Evolutionary conservation across 176 grass and related monocot species (phyloP).

Genomic region (Pontederia paniculata): DNA sequence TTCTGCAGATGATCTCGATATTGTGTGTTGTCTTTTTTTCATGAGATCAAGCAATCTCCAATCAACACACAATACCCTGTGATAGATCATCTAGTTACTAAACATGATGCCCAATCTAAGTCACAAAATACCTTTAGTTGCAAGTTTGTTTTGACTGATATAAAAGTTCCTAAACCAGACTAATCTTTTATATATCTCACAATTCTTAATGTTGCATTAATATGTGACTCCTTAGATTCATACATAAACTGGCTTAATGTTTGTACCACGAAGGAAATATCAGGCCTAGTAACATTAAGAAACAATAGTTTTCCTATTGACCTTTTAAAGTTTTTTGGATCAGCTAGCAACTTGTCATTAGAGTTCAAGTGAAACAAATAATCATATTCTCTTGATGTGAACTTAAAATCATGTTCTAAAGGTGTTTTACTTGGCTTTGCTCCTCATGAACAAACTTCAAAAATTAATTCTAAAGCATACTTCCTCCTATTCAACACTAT

Average conservation of each 20-base stretch:
- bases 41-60: no score
- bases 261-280: not conserved
- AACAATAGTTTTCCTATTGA: not conserved
- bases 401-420: slow-evolving; percentile 7
- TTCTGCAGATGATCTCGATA: no score
- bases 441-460: not conserved
- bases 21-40: no score
- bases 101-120: not conserved
- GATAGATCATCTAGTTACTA: not conserved
- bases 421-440: not conserved
- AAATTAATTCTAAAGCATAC: slow-evolving; percentile 8
- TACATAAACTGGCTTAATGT: not conserved
- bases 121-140: not conserved
- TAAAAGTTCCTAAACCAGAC: not conserved
- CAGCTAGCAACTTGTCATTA: not conserved
- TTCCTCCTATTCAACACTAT: slow-evolving; percentile 6
- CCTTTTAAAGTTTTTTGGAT: not conserved
- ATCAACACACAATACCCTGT: not conserved
- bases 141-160: not conserved
- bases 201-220: not conserved
- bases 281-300: not conserved
- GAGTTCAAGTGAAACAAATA: not conserved
- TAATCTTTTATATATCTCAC: not conserved
- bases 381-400: not conserved
- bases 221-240: not conserved